Conservation (phyloP, 345 rosid genomes). For the Melaleuca alternifolia region DNA sequence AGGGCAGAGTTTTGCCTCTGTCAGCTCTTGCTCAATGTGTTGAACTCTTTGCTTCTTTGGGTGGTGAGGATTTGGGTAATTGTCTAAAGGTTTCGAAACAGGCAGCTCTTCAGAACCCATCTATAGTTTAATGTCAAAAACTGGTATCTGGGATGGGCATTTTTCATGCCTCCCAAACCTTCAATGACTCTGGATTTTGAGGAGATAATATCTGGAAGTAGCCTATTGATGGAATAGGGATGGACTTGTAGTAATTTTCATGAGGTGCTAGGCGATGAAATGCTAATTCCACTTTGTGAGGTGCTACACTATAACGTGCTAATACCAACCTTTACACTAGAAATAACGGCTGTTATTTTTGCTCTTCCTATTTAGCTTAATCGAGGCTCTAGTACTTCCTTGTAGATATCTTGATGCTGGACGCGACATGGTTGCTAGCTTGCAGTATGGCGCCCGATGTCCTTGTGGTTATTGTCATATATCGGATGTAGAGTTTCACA, state of each 20-base stretch:
- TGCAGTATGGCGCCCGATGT: conserved; percentile 92
- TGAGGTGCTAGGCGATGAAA: neutral
- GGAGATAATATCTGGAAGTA: neutral
- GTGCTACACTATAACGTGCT: neutral
- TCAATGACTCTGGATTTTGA: neutral
- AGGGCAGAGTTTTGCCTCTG: neutral
- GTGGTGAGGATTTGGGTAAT: neutral
- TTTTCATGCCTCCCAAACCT: neutral
- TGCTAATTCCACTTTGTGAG: neutral
- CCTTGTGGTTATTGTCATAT: conserved; percentile 97
- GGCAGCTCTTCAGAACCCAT: neutral
- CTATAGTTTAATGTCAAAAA: neutral
- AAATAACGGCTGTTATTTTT: neutral
- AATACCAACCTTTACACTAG: neutral
- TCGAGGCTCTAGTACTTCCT: neutral
- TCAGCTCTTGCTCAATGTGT: neutral
- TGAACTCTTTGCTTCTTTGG: neutral
- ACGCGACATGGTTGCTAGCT: conserved; percentile 90
- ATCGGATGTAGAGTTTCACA: conserved; percentile 82
- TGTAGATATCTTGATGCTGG: conserved; percentile 88
- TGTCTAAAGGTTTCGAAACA: neutral
- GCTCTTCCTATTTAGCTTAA: neutral
- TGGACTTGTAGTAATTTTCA: neutral
- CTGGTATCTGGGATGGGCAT: neutral
- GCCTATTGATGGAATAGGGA: neutral